A percentile compares a stretch with the other conserved stretches of the same genome.
These are phyloP conservation scores for Alnus rubra DNA, from an alignment of 306 rosid species.

Conservation along the genomic window DNA sequence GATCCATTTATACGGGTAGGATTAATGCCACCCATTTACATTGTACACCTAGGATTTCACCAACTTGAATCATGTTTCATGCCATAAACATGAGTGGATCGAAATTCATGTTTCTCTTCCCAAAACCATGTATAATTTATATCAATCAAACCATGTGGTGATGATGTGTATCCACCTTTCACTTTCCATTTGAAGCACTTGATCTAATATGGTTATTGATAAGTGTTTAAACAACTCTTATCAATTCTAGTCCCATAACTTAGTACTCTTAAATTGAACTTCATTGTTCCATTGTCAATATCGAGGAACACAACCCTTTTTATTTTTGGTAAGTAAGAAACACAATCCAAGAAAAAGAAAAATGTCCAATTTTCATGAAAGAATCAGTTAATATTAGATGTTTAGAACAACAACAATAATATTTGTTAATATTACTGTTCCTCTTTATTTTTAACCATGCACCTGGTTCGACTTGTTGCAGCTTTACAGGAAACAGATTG, in stretches of 20 bases:
- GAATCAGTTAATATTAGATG: neutral
- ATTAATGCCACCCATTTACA: neutral
- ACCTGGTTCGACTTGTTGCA: slow-evolving; percentile 43
- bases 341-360: neutral
- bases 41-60: neutral
- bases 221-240: neutral
- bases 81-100: neutral
- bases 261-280: neutral
- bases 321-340: neutral
- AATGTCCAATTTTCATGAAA: neutral
- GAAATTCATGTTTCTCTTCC: neutral
- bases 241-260: neutral
- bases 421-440: neutral
- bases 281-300: neutral
- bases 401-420: neutral
- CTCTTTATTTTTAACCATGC: neutral
- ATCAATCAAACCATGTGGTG: slow-evolving; percentile 8
- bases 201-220: neutral
- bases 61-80: neutral
- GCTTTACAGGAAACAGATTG: slow-evolving; percentile 86
- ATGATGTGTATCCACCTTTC: neutral
- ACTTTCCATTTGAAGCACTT: too few relatives aligned
- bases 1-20: neutral
- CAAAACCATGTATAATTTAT: neutral
- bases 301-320: neutral